A percentile compares a stretch with the other conserved stretches of the same genome.
Conservation (phyloP, 805 yeast genomes). For the Ogataea kodamae region DNA sequence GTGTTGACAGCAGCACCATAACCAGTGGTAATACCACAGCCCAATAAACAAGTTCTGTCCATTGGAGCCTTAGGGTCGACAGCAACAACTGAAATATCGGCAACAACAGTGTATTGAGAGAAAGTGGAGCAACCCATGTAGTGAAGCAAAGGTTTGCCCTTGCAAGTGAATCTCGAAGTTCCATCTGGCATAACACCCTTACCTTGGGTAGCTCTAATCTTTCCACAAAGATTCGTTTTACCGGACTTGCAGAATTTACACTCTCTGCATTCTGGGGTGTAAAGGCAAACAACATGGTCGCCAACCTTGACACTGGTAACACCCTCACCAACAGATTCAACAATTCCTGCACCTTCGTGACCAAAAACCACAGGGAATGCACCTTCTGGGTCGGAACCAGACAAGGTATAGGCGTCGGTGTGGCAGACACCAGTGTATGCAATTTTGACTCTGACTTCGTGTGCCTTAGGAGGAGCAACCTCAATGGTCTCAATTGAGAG, state of each 20-base stretch:
- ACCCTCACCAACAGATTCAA: conserved; percentile 92
- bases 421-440: conserved; percentile 94
- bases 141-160: conserved; percentile 82
- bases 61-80: conserved; percentile 79
- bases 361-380: conserved; percentile 91
- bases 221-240: conserved; percentile 93
- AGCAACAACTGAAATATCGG: conserved; percentile 94
- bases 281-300: conserved; percentile 88
- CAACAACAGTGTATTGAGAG: conserved; percentile 95
- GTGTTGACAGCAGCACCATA: conserved; percentile 96
- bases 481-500: conserved; percentile 80
- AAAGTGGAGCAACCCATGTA: conserved; percentile 99
- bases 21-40: conserved; percentile 98
- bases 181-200: conserved; percentile 99
- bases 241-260: conserved; percentile 95
- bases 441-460: conserved; percentile 92
- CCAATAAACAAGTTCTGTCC: conserved; percentile 87
- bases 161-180: conserved; percentile 81
- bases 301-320: conserved; percentile 89
- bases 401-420: conserved; percentile 94
- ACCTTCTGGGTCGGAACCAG: conserved; percentile 96
- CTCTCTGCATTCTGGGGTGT: conserved; percentile 94
- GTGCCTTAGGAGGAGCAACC: conserved; percentile 93
- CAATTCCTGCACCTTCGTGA: conserved; percentile 98
- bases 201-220: conserved; percentile 97